A percentile compares a stretch with the other conserved stretches of the same genome.
These are phyloP conservation scores for Sordariomycetes sp. DNA, from an alignment of 2,329 filamentous ascomycete genomes.

Conservation along the genomic window DNA sequence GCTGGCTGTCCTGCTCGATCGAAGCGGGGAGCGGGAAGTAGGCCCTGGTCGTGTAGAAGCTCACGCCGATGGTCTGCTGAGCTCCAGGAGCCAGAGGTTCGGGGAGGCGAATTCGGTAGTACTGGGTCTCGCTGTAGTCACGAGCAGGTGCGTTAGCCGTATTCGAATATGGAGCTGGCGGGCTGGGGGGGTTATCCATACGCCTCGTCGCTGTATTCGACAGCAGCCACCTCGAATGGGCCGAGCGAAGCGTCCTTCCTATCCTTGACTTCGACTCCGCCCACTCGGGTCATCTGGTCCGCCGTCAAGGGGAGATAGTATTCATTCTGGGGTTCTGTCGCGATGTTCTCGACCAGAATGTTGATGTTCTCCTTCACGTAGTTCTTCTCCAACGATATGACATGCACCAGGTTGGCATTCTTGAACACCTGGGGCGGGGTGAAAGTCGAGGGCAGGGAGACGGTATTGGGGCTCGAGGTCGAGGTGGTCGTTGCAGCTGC, in stretches of 20 bases:
- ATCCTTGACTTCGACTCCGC: slow-evolving; percentile 83
- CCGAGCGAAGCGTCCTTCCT: slow-evolving; percentile 66
- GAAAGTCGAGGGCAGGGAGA: slow-evolving; percentile 56
- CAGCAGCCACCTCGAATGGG: slow-evolving; percentile 58
- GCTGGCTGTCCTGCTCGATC: slow-evolving; percentile 75
- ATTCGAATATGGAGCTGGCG: not conserved
- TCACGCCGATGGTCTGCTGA: slow-evolving; percentile 80
- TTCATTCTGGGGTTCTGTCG: slow-evolving; percentile 66
- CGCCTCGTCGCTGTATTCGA: slow-evolving; percentile 54
- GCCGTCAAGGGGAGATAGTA: slow-evolving; percentile 86
- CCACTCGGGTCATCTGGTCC: slow-evolving; percentile 64
- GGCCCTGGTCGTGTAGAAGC: slow-evolving; percentile 71
- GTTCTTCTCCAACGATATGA: slow-evolving; percentile 85
- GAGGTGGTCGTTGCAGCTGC: slow-evolving; percentile 30
- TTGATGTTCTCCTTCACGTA: slow-evolving; percentile 88
- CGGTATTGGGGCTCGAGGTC: slow-evolving; percentile 32
- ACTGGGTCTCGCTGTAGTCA: slow-evolving; percentile 54
- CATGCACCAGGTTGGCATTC: slow-evolving; percentile 83
- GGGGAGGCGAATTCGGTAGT: slow-evolving; percentile 74
- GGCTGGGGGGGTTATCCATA: slow-evolving; percentile 17
- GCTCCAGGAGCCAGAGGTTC: slow-evolving; percentile 62
- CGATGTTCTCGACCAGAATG: slow-evolving; percentile 85
- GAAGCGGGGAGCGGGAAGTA: slow-evolving; percentile 69
- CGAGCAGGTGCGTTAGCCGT: not conserved
- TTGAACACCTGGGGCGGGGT: slow-evolving; percentile 85